phyloP scores from a whole-genome alignment of 495 filamentous ascomycete species.

The Pyronema omphalodes region DNA sequence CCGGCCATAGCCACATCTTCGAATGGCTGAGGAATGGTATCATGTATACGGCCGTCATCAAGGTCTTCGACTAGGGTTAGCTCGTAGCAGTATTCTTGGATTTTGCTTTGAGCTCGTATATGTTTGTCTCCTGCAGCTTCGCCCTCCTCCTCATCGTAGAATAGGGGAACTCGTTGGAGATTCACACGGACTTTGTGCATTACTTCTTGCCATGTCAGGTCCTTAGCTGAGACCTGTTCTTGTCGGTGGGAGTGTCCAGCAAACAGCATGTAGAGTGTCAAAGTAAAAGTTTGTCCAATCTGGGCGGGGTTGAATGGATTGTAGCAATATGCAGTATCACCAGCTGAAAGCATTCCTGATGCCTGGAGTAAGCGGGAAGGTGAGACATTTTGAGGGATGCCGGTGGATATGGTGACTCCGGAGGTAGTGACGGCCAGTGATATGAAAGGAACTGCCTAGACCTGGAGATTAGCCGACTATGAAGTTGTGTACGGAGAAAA shows the following conservation, averaged over 20 bases:
- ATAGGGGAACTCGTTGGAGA: constrained; percentile 30
- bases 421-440: constrained; percentile 92
- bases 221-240: constrained; percentile 34
- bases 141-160: constrained; percentile 25
- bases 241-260: constrained; percentile 52
- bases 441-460: constrained; percentile 59
- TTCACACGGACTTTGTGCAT: constrained; percentile 85
- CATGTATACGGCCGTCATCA: constrained; percentile 78
- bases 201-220: constrained; percentile 91
- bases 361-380: constrained; percentile 84
- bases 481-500: background rate
- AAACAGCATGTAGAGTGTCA: constrained; percentile 96
- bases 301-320: constrained; percentile 49
- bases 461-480: background rate
- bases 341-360: constrained; percentile 75
- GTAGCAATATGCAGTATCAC: constrained; percentile 65
- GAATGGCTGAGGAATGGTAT: constrained; percentile 46
- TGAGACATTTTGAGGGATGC: constrained; percentile 64
- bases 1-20: constrained; percentile 59
- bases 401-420: constrained; percentile 65
- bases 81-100: constrained; percentile 72
- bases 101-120: constrained; percentile 32
- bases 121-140: constrained; percentile 8
- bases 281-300: constrained; percentile 68
- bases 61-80: constrained; percentile 80